These are phyloP conservation scores for Globisporangium ultimum DNA, from an alignment of 352 stramenopile genomes.

Conservation along the genomic window DNA sequence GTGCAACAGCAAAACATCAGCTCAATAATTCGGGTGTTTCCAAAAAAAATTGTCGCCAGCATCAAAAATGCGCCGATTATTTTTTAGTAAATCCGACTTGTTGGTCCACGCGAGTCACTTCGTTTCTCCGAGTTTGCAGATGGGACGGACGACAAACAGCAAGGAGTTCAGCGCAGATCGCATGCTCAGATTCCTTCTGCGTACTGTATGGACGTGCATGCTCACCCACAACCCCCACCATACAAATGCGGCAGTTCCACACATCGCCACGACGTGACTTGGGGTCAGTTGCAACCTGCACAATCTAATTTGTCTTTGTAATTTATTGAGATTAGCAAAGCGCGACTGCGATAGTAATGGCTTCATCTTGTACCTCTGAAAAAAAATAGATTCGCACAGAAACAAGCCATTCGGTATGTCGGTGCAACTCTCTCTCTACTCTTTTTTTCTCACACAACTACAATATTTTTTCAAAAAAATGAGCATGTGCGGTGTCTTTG, in stretches of 20 bases:
- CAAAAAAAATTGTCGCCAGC: no score
- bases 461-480: not conserved
- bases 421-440: no score
- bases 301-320: not conserved
- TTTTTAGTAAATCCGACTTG: no score
- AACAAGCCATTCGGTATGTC: no score
- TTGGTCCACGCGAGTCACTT: no score
- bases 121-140: no score
- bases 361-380: not conserved
- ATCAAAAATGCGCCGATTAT: no score
- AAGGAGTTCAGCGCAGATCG: not conserved
- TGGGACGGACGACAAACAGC: no score
- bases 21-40: no score
- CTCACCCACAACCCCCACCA: not conserved
- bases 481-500: constrained; percentile 6
- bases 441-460: constrained; percentile 4
- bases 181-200: not conserved
- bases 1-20: no score
- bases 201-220: not conserved
- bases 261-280: not conserved
- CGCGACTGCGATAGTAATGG: not conserved
- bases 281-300: not conserved
- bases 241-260: not conserved
- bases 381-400: no score
- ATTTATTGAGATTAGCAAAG: not conserved